Base-by-base conservation (phyloP, 2,329 filamentous ascomycete species). In the Fusarium sp. region DNA sequence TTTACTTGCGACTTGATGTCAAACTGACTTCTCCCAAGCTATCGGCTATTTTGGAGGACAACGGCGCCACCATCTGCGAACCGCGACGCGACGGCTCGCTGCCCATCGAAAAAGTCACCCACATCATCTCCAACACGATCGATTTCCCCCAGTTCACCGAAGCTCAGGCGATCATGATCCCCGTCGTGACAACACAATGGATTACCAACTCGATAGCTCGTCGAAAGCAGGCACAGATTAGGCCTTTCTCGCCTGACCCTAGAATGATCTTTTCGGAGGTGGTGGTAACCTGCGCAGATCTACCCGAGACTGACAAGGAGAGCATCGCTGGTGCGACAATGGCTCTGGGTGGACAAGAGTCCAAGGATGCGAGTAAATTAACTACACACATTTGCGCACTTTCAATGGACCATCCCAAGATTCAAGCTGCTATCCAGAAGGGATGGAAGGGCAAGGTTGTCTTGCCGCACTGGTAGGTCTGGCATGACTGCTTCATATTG, bases 321-420 rank as follows among this genome's bases (percentile, higher is more conserved):
- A 91, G 93, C 10, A 97, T 99, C 53, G 87, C 91, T 35, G 95
- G 93, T 10, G 94, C 92, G 1, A 91, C 94, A 3, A 80, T 97
- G 71, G 94, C 95, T 0, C 88, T 97, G 78, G 95, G 95, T 22
- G 95, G 95, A 13, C 85, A 91, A 69, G 91, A 93, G 72, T 89
- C 88, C 22, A 85, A 87, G 45, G 84, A 86, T 48, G 79, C 96
- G 41, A 89, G 88, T 5, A 90, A 87, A 54, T 75, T 89, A 63
- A 92, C 91, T 8, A 98, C 95, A 3, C 95, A 99, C 76, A 85
- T 99, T 51, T 94, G 96, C 58, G 91, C 94, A 6, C 80, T 97
- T 59, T 87, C 86, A 6, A 82, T 90, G 74, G 88, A 93, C 31
- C 86, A 93, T 53, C 85, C 88, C 3, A 92, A 93, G 74, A 91